These are phyloP conservation scores for Ogataea degrootiae DNA, from an alignment of 805 yeast genomes.

Conservation along the genomic window DNA sequence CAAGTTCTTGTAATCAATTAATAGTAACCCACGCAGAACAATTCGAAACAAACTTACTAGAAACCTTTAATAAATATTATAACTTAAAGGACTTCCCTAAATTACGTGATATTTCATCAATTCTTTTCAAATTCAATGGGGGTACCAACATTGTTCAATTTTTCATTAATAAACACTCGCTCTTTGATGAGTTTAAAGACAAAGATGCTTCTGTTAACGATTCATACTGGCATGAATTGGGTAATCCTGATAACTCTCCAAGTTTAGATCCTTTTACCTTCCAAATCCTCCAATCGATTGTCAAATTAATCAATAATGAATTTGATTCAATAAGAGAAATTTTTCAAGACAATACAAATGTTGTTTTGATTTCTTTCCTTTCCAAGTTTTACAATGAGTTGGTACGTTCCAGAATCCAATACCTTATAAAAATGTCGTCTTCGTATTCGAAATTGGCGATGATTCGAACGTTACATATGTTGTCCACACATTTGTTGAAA, in stretches of 20 bases:
- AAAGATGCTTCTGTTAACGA: slow-evolving; percentile 23
- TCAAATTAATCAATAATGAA: slow-evolving; percentile 61
- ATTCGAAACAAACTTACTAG: slow-evolving; percentile 69
- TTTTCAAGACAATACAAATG: slow-evolving; percentile 52
- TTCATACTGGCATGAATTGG: slow-evolving; percentile 51
- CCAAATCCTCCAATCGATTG: slow-evolving; percentile 49
- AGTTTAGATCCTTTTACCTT: slow-evolving; percentile 50
- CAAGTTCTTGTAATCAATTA: slow-evolving; percentile 30
- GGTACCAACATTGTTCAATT: slow-evolving; percentile 78
- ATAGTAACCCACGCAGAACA: slow-evolving; percentile 71
- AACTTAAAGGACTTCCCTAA: slow-evolving; percentile 60
- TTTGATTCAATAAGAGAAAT: slow-evolving; percentile 69
- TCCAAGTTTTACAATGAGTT: slow-evolving; percentile 76
- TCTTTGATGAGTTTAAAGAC: slow-evolving; percentile 48
- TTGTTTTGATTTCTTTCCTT: slow-evolving; percentile 63
- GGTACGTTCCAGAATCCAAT: slow-evolving; percentile 50
- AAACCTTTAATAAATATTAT: slow-evolving; percentile 70
- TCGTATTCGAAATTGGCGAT: slow-evolving; percentile 65
- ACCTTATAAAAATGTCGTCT: slow-evolving; percentile 57
- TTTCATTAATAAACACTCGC: slow-evolving; percentile 74
- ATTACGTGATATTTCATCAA: slow-evolving; percentile 71
- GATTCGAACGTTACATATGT: slow-evolving; percentile 65
- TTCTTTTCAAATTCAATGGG: slow-evolving; percentile 75
- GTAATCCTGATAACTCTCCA: slow-evolving; percentile 52
- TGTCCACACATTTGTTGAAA: slow-evolving; percentile 54